These are phyloP conservation scores for Boletus smithii DNA, from an alignment of 1,284 basidiomycete species.

Conservation along the genomic window DNA sequence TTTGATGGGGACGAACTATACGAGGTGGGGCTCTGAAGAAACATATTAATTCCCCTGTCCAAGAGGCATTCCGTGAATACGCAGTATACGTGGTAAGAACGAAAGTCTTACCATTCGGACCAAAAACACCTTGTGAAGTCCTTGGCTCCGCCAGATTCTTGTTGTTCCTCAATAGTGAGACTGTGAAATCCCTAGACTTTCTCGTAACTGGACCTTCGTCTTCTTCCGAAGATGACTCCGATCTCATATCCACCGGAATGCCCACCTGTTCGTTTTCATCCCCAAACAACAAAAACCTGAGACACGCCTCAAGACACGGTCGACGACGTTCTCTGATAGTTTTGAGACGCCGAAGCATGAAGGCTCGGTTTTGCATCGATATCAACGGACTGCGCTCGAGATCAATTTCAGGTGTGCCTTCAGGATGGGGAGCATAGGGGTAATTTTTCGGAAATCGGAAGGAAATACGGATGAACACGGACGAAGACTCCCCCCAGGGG, in stretches of 20 bases:
- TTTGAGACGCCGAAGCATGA: conserved; percentile 73
- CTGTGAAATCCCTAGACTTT: conserved; percentile 48
- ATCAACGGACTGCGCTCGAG: conserved; percentile 83
- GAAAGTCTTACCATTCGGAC: conserved; percentile 67
- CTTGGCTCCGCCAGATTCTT: conserved; percentile 79
- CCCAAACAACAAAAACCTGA: conserved; percentile 74
- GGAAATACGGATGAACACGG: conserved; percentile 79
- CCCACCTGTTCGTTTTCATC: conserved; percentile 50
- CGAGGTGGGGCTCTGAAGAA: conserved; percentile 79
- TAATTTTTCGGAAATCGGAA: conserved; percentile 88
- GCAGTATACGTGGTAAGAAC: not conserved
- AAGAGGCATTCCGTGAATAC: not conserved
- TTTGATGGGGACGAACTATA: conserved; percentile 53
- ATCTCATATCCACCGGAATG: conserved; percentile 43
- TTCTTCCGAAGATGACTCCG: conserved; percentile 52
- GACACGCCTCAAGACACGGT: conserved; percentile 80
- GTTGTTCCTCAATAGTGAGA: conserved; percentile 53
- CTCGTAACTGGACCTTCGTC: conserved; percentile 37
- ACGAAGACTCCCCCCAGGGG: conserved; percentile 82
- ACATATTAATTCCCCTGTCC: conserved; percentile 74
- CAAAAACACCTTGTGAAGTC: conserved; percentile 80
- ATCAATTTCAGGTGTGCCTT: conserved; percentile 74
- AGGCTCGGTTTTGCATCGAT: conserved; percentile 68
- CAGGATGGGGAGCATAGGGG: conserved; percentile 57
- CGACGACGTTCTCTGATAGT: conserved; percentile 64